Evolutionary conservation across 371 early-diverging fungal species (phyloP), one percentile per base, ranked within the genome.

Genomic region (Mortierella sp.): DNA sequence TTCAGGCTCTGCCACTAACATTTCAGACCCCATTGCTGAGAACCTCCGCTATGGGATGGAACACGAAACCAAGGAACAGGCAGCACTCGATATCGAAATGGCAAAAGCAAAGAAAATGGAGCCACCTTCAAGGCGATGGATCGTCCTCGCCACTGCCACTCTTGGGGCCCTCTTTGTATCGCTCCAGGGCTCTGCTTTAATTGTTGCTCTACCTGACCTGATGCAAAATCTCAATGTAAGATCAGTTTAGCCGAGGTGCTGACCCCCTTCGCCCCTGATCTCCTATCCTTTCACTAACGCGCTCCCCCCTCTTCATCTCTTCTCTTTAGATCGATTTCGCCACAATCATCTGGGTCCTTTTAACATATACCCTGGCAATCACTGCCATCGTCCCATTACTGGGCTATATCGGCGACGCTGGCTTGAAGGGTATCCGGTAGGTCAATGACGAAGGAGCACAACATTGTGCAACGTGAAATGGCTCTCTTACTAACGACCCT

Each of bases 151-250:
- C 13, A 59, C 64, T 21, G 72, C 72, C 43, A 72, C 72, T 10
- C 62, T 72, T 13, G 72, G 72, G 8, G 72, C 67, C 13, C 62
- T 72, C 24, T 67, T 72, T 55, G 72, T 72, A 41, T 72, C 72
- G 3, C 68, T 72, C 26, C 72, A 72, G 34, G 72, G 72, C 28
- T 67, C 67, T 27, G 72, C 72, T 14, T 28, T 72, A 24, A 67
- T 72, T 30, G 72, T 72, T 9, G 72, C 72, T 13, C 72, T 72
- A 31, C 72, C 72, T 27, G 72, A 72, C 45, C 28, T 72, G 61
- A 72, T 72, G 67, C 26, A 67, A 54, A 41, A 67, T 47, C 67
- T 66, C 51, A 16, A 67, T 51, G 71, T 65, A 59, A 16, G 62
- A 27, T 24, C 45, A 43, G 16, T 18, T 19, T 43, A 10, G 51